Base-by-base conservation (phyloP, 2,329 filamentous ascomycete genomes). In the Helotiales sp. region DNA sequence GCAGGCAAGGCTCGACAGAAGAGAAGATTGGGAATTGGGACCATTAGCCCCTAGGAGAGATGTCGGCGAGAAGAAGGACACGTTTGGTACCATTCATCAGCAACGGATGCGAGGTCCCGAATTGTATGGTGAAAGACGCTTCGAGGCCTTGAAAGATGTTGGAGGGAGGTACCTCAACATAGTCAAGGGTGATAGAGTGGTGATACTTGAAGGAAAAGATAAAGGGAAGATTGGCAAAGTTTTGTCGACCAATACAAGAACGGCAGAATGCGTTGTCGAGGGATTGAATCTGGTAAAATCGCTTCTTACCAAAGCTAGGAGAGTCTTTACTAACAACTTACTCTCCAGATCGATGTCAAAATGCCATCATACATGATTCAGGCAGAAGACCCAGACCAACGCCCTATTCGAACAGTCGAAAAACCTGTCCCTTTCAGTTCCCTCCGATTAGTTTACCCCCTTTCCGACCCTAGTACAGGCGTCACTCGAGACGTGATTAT, bases 181-280 rank as follows among this genome's bases (percentile, higher is more conserved):
- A 58, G 82, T 80, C 24, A 70, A 75, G 3, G 86, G 87, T 6
- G 95, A 98, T 74, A 83, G 95, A 59, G 92, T 97, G 30, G 90
- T 93, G 53, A 76, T 98, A 58, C 76, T 91, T 54, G 84, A 88
- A 60, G 93, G 93, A 8, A 82, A 81, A 33, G 89, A 95, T 69
- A 89, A 87, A 76, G 92, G 92, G 68, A 90, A 88, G 76, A 95
- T 99, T 74, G 90, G 90, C 51, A 76, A 77, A n/a, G 83, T 98
- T 44, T 73, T 72, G 59, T 72, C 77, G 1, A 77, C 96, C 46
- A 75, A 84, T 63, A 61, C 69, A 4, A 73, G 80, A 10, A 76
- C 74, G 46, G 86, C 84, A 60, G 80, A 81, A 61, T 77, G 91
- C 46, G 78, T 75, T n/a, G 75, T 93, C 42, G 79, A 84, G 61